A percentile compares a stretch with the other conserved stretches of the same genome.
Evolutionary conservation across 2,329 filamentous ascomycete genomes (phyloP).

Genomic region (Trichophyton verrucosum): DNA sequence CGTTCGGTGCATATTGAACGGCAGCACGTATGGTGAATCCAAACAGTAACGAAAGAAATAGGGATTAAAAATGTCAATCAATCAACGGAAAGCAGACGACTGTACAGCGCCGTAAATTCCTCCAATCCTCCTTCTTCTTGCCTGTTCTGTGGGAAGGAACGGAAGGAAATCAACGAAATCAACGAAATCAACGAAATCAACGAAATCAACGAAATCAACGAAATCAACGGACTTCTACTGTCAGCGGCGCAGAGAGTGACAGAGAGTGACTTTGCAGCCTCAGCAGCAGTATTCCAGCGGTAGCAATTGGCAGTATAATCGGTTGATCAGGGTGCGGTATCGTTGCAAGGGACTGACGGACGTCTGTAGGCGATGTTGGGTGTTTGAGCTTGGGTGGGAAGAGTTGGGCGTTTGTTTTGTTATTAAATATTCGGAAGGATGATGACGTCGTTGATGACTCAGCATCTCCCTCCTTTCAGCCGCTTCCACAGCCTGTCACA

Average conservation of each 20-base stretch:
- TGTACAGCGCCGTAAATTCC: neutral
- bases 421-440: neutral
- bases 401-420: neutral
- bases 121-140: neutral
- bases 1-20: slow-evolving; percentile 73
- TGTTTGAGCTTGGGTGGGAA: neutral
- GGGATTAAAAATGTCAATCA: too few species aligned
- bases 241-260: neutral
- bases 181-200: neutral
- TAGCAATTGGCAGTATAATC: neutral
- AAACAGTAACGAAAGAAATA: neutral
- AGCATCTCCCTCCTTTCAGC: neutral
- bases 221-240: neutral
- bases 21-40: neutral
- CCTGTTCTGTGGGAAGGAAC: neutral
- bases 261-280: neutral
- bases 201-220: neutral
- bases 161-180: neutral
- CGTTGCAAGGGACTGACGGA: too few species aligned
- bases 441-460: slow-evolving; percentile 4
- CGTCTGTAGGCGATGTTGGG: neutral
- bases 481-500: neutral
- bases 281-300: neutral
- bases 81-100: neutral
- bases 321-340: too few species aligned